Evolutionary conservation across 164 flowering plant species (phyloP).

Genomic region (Warburgia ugandensis): DNA sequence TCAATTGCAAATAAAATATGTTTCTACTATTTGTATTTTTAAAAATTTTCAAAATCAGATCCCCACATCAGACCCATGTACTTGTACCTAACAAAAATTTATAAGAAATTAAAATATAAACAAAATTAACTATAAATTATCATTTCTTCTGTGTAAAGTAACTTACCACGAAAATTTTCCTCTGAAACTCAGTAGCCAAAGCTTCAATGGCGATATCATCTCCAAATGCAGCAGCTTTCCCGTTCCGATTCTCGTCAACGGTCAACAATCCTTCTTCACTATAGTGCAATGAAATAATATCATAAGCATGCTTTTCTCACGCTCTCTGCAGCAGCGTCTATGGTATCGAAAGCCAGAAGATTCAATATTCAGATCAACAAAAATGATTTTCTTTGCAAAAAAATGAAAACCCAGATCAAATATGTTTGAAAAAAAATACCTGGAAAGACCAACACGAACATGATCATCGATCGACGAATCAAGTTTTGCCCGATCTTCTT

Average conservation of each 20-base stretch:
- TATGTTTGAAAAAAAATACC: conserved; percentile 1
- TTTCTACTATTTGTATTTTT: too few relatives aligned
- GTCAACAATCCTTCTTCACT: conserved; percentile 15
- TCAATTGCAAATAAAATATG: too few relatives aligned
- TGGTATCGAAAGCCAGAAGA: neutral
- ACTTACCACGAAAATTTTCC: conserved; percentile 15
- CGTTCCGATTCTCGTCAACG: conserved; percentile 15
- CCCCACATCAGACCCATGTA: too few relatives aligned
- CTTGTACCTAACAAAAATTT: neutral
- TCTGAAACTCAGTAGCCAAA: conserved; percentile 12
- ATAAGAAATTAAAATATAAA: neutral
- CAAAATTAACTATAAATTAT: too few relatives aligned
- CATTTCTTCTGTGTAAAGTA: too few relatives aligned
- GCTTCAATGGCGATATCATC: conserved; percentile 20
- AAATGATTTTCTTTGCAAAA: neutral
- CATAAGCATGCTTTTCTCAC: conserved; percentile 16
- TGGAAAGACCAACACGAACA: conserved; percentile 12
- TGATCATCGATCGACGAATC: conserved; percentile 13
- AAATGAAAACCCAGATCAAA: neutral
- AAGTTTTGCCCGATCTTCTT: conserved; percentile 6
- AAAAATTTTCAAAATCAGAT: too few relatives aligned
- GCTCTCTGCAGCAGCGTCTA: conserved; percentile 16
- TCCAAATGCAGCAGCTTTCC: conserved; percentile 19
- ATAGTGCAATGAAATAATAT: conserved; percentile 15
- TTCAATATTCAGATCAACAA: neutral